Evolutionary conservation across 345 rosid genomes (phyloP).

Genomic region (Alliaria petiolata): DNA sequence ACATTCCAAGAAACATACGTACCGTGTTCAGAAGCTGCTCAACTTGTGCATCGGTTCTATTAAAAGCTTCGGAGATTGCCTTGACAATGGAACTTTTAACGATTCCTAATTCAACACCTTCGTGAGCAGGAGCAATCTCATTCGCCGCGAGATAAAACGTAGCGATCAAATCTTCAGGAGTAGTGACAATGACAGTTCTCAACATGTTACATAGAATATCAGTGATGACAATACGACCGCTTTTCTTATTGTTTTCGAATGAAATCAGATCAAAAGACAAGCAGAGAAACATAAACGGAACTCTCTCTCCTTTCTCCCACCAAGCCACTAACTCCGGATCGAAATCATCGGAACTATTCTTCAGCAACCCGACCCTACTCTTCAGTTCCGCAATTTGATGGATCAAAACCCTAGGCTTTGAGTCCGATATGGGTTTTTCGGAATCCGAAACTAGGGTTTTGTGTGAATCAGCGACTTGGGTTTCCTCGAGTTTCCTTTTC

Average conservation of each 20-base stretch:
- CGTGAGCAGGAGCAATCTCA: conserved; percentile 78
- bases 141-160: conserved; percentile 61
- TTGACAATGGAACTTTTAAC: conserved; percentile 71
- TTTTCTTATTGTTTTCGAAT: too few relatives aligned
- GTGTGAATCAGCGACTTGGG: too few relatives aligned
- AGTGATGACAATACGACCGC: conserved; percentile 73
- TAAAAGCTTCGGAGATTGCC: conserved; percentile 77
- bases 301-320: conserved; percentile 71
- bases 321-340: conserved; percentile 45
- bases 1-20: too few relatives aligned
- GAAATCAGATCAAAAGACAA: conserved; percentile 69
- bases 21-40: conserved; percentile 66
- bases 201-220: conserved; percentile 76
- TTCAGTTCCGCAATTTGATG: too few relatives aligned
- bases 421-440: too few relatives aligned
- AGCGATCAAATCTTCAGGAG: conserved; percentile 76
- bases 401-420: too few relatives aligned
- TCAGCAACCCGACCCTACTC: conserved; percentile 53
- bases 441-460: too few relatives aligned
- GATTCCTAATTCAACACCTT: conserved; percentile 80
- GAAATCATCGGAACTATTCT: conserved; percentile 60
- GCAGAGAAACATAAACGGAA: conserved; percentile 66
- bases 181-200: conserved; percentile 69
- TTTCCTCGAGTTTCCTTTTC: too few relatives aligned
- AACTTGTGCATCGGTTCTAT: conserved; percentile 68